phyloP scores from a whole-genome alignment of 306 rosid species.

The Myrica gale region DNA sequence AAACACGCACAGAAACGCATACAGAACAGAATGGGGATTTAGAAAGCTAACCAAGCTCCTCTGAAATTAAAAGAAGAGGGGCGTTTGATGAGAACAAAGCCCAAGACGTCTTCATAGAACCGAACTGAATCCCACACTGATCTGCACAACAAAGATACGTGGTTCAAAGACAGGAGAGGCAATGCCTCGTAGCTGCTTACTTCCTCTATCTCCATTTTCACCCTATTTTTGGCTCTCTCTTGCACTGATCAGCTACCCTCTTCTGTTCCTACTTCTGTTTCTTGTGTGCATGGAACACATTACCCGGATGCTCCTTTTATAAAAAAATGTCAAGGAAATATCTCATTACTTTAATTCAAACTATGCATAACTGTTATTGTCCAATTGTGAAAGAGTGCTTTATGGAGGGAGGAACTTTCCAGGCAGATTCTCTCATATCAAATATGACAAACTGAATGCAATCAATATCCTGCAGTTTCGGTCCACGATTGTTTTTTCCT shows the following conservation, averaged over 20 bases:
- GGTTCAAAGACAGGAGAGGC: constrained; percentile 71
- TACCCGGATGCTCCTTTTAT: constrained; percentile 38
- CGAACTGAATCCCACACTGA: constrained; percentile 66
- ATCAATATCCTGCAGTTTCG: background rate
- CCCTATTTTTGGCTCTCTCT: constrained; percentile 9
- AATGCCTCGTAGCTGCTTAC: constrained; percentile 51
- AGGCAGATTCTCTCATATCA: constrained; percentile 40
- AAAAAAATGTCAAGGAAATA: constrained; percentile 13
- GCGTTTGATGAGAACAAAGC: constrained; percentile 74
- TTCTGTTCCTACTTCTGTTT: constrained; percentile 11
- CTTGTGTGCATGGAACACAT: constrained; percentile 29
- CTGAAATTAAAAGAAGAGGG: constrained; percentile 83
- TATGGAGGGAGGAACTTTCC: constrained; percentile 52
- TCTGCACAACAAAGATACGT: constrained; percentile 66
- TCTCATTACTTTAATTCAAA: background rate
- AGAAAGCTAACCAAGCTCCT: constrained; percentile 64
- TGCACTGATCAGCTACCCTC: constrained; percentile 9
- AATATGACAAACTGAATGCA: constrained; percentile 18
- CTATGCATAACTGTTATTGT: background rate
- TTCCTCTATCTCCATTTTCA: constrained; percentile 67
- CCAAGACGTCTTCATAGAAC: constrained; percentile 70
- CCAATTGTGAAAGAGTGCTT: constrained; percentile 4
- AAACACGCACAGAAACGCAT: too few relatives aligned
- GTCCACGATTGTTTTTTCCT: background rate
- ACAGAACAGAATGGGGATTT: background rate